Conservation (phyloP, 2,329 filamentous ascomycete species). For the Phaeoacremonium minimum region DNA sequence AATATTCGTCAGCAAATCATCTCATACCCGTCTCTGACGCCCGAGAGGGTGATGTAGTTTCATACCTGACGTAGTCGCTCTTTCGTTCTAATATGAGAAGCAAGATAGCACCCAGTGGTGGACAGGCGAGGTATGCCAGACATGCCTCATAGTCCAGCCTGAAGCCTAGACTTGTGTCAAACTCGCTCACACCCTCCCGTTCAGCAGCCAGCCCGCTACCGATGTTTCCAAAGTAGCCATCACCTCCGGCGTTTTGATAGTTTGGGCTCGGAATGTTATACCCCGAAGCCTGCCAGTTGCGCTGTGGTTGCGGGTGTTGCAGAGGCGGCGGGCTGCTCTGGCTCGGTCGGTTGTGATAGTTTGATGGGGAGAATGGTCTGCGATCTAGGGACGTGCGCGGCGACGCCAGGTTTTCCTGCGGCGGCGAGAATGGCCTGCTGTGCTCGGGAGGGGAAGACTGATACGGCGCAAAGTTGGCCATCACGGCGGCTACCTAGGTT, state of each 20-base stretch:
- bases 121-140: slow-evolving; percentile 80
- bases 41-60: slow-evolving; percentile 4
- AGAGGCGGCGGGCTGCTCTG: slow-evolving; percentile 37
- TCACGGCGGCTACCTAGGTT: too few species aligned
- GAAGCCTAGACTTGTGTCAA: slow-evolving; percentile 85
- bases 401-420: slow-evolving; percentile 40
- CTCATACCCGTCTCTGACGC: too few species aligned
- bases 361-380: slow-evolving; percentile 50
- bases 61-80: slow-evolving; percentile 91
- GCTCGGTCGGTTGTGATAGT: slow-evolving; percentile 28
- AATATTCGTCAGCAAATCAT: not conserved
- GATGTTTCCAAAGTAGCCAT: slow-evolving; percentile 37
- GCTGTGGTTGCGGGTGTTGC: slow-evolving; percentile 53
- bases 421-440: slow-evolving; percentile 74
- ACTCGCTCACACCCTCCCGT: slow-evolving; percentile 66
- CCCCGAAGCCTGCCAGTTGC: slow-evolving; percentile 43
- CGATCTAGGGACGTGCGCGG: slow-evolving; percentile 57
- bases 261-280: slow-evolving; percentile 30
- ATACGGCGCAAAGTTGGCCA: slow-evolving; percentile 97
- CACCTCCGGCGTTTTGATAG: slow-evolving; percentile 18
- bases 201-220: slow-evolving; percentile 25
- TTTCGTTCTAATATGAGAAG: slow-evolving; percentile 85
- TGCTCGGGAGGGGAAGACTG: slow-evolving; percentile 88
- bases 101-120: slow-evolving; percentile 80
- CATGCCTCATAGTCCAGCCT: slow-evolving; percentile 87